Percentiles rank a stretch among this genome's conserved stretches.
Conservation (phyloP, 139 green algal species). For the Micractinium conductrix region DNA sequence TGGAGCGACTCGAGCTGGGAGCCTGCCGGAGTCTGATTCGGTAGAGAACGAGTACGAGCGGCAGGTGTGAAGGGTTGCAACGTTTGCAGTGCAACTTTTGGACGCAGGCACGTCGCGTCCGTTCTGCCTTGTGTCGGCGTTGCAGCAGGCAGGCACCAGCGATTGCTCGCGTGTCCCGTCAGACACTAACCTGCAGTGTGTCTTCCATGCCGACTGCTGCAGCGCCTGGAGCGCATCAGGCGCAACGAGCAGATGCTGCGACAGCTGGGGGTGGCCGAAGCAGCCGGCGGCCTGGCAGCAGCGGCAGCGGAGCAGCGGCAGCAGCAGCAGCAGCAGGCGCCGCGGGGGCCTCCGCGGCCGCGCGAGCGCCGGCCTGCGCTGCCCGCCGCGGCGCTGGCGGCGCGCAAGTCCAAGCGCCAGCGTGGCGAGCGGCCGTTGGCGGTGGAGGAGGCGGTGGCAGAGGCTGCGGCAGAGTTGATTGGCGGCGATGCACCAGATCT, state of each 20-base stretch:
- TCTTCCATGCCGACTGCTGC: neutral
- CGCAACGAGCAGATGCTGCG: conserved; percentile 54
- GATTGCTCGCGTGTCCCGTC: too few species aligned
- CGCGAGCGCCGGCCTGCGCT: neutral
- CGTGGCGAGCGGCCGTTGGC: neutral
- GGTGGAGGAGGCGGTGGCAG: neutral
- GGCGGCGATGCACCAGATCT: neutral
- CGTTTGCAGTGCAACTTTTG: too few species aligned
- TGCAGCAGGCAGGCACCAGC: too few species aligned
- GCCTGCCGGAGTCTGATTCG: neutral
- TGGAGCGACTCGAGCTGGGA: neutral
- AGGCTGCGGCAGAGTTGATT: conserved; percentile 9
- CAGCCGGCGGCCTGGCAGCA: conserved; percentile 18
- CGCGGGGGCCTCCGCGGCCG: neutral
- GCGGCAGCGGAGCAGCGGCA: conserved; percentile 2
- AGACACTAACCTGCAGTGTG: neutral
- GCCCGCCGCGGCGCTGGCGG: neutral
- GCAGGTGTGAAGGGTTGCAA: too few species aligned
- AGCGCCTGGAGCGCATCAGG: conserved; percentile 50
- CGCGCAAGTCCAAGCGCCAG: conserved; percentile 16
- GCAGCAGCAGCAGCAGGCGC: neutral
- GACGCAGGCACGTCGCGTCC: too few species aligned
- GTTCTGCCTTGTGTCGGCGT: too few species aligned
- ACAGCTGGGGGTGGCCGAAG: conserved; percentile 42
- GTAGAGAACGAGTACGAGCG: conserved; percentile 47